Evolutionary conservation across 2,329 filamentous ascomycete species (phyloP), one percentile per base, ranked within the genome.

Genomic region (Alternaria ethzedia): DNA sequence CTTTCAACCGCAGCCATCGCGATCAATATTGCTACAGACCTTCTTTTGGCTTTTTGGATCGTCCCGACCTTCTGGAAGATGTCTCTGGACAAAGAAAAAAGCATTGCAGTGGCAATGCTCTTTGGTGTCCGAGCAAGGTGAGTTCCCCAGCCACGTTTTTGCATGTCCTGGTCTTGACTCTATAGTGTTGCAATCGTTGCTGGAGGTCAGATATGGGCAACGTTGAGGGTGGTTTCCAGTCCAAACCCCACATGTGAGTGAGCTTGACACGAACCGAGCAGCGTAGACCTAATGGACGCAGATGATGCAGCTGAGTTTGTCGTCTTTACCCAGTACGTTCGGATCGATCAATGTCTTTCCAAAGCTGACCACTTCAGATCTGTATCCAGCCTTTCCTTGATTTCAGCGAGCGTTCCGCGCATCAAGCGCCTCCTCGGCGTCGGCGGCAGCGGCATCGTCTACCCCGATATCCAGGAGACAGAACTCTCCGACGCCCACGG

Each of bases 11-110:
- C 69, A 10, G 65, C 70, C 23, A 71, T 71, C 13, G 59, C 58
- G 4, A 57, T 66, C 6, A 73, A 76, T 54, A 65, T 75, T 21
- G 20, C 65, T 8, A 70, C 72, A 0, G 75, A 77, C 47, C 46
- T 68, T 11, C 26, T 75, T 7, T 59, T 77, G 15, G 65, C 72
- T 8, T 50, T 47, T 11, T 77, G 73, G 71, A 66, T 77, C 43
- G 44, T 76, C 3, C 73, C 75, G 10, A 61, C 63, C 7, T 36
- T 76, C n/a, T 63, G 68, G 49, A 46, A 57, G 7, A 54, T 77
- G 17, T 61, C 73, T 13, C 64, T 74, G 21, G 57, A 69, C 21
- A 64, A 57, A 26, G 59, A 55, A 6, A 65, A 59, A 43, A 32
- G 55, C 7, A 43, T 54, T 5, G 58, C 61, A 26, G 66, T 67